Conservation (phyloP, 768 basidiomycete genomes). For the Suillus brevipes region DNA sequence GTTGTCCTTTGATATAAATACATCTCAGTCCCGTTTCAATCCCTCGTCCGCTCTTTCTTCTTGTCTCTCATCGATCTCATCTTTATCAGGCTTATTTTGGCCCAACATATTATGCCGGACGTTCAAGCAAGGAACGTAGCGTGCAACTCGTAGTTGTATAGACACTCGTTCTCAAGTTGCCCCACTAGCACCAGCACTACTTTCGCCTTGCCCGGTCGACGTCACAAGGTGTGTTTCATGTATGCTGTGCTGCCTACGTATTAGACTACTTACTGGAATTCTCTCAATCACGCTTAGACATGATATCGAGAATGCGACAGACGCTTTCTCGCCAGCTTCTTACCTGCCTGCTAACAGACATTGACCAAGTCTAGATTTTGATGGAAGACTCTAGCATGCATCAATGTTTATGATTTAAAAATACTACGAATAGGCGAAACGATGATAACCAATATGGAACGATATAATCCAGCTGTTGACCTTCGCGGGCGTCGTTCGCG, state of each 20-base stretch:
- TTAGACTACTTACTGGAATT: background rate
- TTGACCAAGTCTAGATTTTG: background rate
- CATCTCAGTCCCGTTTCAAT: too few relatives aligned
- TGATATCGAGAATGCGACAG: background rate
- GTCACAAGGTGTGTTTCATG: background rate
- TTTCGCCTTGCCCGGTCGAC: background rate
- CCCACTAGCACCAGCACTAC: background rate
- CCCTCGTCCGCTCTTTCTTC: too few relatives aligned
- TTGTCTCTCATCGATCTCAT: too few relatives aligned
- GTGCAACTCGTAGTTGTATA: too few relatives aligned
- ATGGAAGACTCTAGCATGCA: background rate
- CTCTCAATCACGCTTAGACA: background rate
- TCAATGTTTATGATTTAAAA: background rate
- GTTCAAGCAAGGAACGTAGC: background rate
- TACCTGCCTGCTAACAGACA: background rate
- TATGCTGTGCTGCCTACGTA: background rate
- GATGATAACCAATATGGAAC: background rate
- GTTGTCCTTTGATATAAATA: too few relatives aligned
- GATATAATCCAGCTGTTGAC: background rate
- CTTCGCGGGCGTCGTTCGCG: background rate
- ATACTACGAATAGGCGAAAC: background rate
- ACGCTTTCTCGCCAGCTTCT: too few relatives aligned
- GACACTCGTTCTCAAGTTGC: background rate
- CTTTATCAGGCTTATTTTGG: background rate
- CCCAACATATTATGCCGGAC: too few relatives aligned